A percentile compares a stretch with the other conserved stretches of the same genome.
Evolutionary conservation across 2,329 filamentous ascomycete species (phyloP).

Genomic region (Calonectria montana): DNA sequence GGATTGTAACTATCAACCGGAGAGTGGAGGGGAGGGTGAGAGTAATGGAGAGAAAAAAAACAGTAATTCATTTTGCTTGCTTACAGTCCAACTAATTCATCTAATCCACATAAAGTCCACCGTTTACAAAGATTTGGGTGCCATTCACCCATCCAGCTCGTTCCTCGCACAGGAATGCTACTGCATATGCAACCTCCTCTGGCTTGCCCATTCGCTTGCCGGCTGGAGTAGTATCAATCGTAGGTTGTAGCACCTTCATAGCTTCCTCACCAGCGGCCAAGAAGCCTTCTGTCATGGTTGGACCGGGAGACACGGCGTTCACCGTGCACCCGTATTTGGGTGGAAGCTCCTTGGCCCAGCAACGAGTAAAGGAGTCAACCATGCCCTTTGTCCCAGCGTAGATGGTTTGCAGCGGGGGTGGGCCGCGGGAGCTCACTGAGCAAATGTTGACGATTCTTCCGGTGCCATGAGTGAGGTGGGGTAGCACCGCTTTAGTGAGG

Average conservation of each 20-base stretch:
- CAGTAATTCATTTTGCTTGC: neutral
- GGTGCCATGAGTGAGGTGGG: conserved; percentile 48
- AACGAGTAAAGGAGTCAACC: conserved; percentile 58
- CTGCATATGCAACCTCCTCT: conserved; percentile 59
- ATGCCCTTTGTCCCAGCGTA: conserved; percentile 63
- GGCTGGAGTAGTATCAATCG: conserved; percentile 56
- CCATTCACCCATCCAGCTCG: conserved; percentile 61
- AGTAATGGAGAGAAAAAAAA: neutral
- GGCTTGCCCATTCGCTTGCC: conserved; percentile 54
- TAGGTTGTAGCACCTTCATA: conserved; percentile 54
- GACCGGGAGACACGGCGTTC: conserved; percentile 26
- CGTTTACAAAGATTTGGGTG: conserved; percentile 43
- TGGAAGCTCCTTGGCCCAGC: conserved; percentile 53
- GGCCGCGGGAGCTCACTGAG: conserved; percentile 47
- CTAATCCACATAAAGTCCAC: conserved; percentile 32
- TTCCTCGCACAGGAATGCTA: conserved; percentile 58
- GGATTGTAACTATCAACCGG: conserved; percentile 5
- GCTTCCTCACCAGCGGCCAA: conserved; percentile 31
- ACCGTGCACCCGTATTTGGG: conserved; percentile 28
- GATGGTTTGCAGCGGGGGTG: conserved; percentile 53
- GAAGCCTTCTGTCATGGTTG: conserved; percentile 53
- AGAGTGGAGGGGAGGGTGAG: conserved; percentile 16
- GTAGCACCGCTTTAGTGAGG: conserved; percentile 51
- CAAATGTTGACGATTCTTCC: conserved; percentile 58
- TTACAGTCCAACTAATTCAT: neutral